Conservation (phyloP, 2,329 filamentous ascomycete species). For the Onygenales sp. region DNA sequence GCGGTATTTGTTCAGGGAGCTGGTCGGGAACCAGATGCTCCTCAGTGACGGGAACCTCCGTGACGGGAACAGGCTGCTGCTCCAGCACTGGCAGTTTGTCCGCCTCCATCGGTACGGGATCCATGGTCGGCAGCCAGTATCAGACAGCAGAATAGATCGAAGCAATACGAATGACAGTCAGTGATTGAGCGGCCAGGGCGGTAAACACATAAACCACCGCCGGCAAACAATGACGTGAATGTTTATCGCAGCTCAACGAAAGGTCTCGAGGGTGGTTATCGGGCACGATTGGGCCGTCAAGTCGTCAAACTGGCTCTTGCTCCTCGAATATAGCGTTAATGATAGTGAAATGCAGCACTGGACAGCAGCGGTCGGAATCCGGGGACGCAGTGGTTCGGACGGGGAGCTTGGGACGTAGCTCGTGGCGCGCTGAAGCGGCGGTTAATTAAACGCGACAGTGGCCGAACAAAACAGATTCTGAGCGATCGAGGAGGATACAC, state of each 20-base stretch:
- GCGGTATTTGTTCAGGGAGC: neutral
- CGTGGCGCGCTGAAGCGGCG: neutral
- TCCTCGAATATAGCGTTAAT: neutral
- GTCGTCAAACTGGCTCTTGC: neutral
- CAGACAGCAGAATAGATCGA: neutral
- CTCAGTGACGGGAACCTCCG: neutral
- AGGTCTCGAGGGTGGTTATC: neutral
- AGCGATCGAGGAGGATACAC: neutral
- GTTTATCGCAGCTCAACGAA: neutral
- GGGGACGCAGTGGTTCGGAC: neutral
- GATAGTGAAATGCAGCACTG: neutral
- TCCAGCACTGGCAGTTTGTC: constrained; percentile 9
- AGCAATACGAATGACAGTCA: neutral
- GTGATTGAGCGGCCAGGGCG: neutral
- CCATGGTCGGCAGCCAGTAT: constrained; percentile 6
- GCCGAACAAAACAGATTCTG: neutral
- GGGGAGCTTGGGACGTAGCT: neutral
- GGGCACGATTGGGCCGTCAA: neutral
- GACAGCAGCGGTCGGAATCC: neutral
- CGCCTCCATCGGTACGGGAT: constrained; percentile 5
- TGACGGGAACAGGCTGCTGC: neutral
- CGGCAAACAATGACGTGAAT: neutral
- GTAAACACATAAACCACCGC: neutral
- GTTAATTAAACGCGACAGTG: constrained; percentile 1
- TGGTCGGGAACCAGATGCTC: neutral